Evolutionary conservation across 192 early-diverging fungal species (phyloP).

Genomic region (Podila epicladia): DNA sequence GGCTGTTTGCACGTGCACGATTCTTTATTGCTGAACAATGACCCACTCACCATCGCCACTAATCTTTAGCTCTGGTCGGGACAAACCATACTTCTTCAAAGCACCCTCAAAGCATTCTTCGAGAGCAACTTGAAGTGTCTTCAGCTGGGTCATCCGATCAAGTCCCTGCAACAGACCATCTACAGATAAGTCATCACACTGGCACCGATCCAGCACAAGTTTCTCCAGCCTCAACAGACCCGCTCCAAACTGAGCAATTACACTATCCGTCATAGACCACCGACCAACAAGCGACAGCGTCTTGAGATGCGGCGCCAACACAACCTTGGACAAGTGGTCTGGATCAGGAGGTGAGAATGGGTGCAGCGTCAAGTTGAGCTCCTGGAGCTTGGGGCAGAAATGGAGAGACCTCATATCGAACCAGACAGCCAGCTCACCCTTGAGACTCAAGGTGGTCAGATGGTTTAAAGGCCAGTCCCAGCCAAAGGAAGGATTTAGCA

Average conservation of each 20-base stretch:
- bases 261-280: conserved; percentile 22
- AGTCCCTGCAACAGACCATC: conserved; percentile 8
- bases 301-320: conserved; percentile 13
- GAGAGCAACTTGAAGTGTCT: conserved; percentile 2
- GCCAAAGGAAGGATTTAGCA: conserved; percentile 19
- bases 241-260: neutral
- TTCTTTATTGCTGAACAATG: neutral
- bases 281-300: conserved; percentile 10
- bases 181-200: conserved; percentile 14
- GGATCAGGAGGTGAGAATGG: conserved; percentile 28
- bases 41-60: neutral
- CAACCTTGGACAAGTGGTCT: conserved; percentile 16
- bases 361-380: conserved; percentile 25
- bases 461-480: conserved; percentile 27
- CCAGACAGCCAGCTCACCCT: conserved; percentile 30
- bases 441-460: conserved; percentile 9
- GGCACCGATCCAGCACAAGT: conserved; percentile 12
- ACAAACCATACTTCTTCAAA: neutral
- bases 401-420: conserved; percentile 32
- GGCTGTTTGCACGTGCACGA: neutral
- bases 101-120: neutral
- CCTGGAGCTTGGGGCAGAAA: conserved; percentile 18
- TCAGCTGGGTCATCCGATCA: conserved; percentile 17
- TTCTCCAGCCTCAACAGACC: conserved; percentile 1
- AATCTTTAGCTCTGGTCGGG: conserved; percentile 1